Conservation (phyloP, 2,329 filamentous ascomycete species). For the Xylaria sp. region DNA sequence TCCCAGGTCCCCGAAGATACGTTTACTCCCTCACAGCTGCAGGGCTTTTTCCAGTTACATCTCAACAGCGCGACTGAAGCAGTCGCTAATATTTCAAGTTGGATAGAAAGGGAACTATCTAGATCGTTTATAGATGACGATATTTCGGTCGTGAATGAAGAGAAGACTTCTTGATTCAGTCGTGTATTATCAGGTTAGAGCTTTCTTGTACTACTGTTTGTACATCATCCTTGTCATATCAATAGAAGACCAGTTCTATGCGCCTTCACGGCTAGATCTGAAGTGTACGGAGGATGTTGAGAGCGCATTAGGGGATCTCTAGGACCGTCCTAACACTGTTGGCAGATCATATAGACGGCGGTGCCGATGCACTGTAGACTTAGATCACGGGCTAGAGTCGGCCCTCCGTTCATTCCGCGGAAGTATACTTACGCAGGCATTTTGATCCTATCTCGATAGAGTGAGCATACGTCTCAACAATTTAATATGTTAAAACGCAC, state of each 20-base stretch:
- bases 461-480: background rate
- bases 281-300: background rate
- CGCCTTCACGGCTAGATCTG: background rate
- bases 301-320: background rate
- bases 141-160: slow-evolving; percentile 47
- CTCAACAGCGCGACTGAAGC: slow-evolving; percentile 49
- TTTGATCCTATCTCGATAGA: background rate
- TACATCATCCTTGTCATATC: slow-evolving; percentile 19
- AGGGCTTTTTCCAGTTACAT: slow-evolving; percentile 52
- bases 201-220: slow-evolving; percentile 25
- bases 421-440: slow-evolving; percentile 1
- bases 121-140: slow-evolving; percentile 44
- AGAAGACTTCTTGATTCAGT: slow-evolving; percentile 26
- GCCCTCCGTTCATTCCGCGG: too few relatives aligned
- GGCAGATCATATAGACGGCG: background rate
- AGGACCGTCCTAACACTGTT: background rate
- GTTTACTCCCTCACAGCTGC: slow-evolving; percentile 52
- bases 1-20: slow-evolving; percentile 49
- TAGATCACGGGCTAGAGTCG: too few relatives aligned
- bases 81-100: slow-evolving; percentile 42
- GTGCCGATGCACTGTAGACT: background rate
- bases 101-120: slow-evolving; percentile 48
- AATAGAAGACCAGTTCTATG: slow-evolving; percentile 7
- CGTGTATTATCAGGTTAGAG: slow-evolving; percentile 2
- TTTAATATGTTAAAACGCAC: background rate